Percentiles rank a stretch among this genome's conserved stretches.
These are phyloP conservation scores for Dissophora ornata DNA, from an alignment of 192 early-diverging fungal species.

Conservation along the genomic window DNA sequence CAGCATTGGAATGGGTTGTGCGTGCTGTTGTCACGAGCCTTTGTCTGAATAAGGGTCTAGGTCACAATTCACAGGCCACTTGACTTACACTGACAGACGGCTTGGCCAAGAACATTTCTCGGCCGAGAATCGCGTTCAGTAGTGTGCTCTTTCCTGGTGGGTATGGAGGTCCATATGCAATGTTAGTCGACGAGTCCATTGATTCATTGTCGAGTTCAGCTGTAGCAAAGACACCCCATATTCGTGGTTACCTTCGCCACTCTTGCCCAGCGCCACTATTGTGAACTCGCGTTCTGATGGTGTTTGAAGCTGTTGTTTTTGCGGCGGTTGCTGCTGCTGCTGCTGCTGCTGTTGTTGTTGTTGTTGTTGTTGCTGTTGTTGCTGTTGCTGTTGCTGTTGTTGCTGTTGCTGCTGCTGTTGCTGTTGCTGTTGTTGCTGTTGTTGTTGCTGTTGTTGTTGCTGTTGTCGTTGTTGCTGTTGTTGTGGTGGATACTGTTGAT, in stretches of 20 bases:
- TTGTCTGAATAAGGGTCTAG: no score
- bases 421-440: conserved; percentile 11
- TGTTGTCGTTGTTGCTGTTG: conserved; percentile 15
- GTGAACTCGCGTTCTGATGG: conserved; percentile 29
- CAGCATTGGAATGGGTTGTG: no score
- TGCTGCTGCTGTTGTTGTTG: conserved; percentile 8
- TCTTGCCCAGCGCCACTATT: conserved; percentile 49
- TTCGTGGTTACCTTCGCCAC: conserved; percentile 37
- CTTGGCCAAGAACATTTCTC: conserved; percentile 53
- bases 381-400: conserved; percentile 13
- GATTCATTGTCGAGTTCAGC: background rate
- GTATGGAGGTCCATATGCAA: background rate
- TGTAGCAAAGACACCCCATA: no score
- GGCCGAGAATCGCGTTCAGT: conserved; percentile 58
- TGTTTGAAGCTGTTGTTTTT: background rate
- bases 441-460: conserved; percentile 25
- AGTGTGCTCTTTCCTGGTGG: conserved; percentile 58
- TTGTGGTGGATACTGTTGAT: conserved; percentile 1
- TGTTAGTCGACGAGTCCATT: background rate
- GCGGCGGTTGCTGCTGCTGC: background rate
- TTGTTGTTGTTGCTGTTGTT: conserved; percentile 6
- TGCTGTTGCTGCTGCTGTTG: conserved; percentile 16
- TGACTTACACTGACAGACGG: conserved; percentile 54
- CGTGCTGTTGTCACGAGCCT: no score
- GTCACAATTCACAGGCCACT: background rate